A percentile compares a stretch with the other conserved stretches of the same genome.
Evolutionary conservation across 2,329 filamentous ascomycete species (phyloP).

Genomic region (Coniella vitis): DNA sequence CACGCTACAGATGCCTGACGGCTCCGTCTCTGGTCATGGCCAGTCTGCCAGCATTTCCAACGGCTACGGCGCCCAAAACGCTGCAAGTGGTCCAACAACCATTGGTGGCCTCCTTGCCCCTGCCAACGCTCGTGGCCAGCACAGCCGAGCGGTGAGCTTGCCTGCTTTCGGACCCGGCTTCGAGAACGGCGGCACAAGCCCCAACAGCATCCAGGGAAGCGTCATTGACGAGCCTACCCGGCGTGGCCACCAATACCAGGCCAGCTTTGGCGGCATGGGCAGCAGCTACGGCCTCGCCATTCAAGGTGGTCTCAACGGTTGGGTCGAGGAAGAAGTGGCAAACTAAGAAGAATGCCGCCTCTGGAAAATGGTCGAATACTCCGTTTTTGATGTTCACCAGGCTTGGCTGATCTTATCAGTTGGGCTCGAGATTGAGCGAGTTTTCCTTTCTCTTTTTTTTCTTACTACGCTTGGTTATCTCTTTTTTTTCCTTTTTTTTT

Average conservation of each 20-base stretch:
- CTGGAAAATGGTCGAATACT: conserved; percentile 16
- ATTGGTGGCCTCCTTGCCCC: conserved; percentile 74
- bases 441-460: conserved; percentile 1
- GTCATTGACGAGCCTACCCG: conserved; percentile 44
- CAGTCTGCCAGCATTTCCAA: conserved; percentile 61
- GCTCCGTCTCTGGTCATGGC: conserved; percentile 54
- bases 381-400: conserved; percentile 19
- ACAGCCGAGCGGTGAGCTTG: conserved; percentile 81
- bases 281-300: conserved; percentile 55
- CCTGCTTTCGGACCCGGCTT: conserved; percentile 62
- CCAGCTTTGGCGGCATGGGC: conserved; percentile 54
- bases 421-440: conserved; percentile 8
- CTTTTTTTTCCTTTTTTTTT: no score
- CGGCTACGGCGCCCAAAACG: conserved; percentile 48
- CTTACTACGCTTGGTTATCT: background rate
- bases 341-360: conserved; percentile 34
- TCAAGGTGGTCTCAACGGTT: conserved; percentile 58
- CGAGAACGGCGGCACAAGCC: conserved; percentile 51
- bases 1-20: conserved; percentile 53
- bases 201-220: conserved; percentile 39
- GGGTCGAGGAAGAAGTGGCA: conserved; percentile 60
- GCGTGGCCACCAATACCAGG: conserved; percentile 60
- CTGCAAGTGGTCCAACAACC: conserved; percentile 55
- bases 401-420: conserved; percentile 18
- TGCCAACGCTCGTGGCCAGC: conserved; percentile 52